These are phyloP conservation scores for Cryphonectria radicalis DNA, from an alignment of 2,329 filamentous ascomycete genomes.

Conservation along the genomic window DNA sequence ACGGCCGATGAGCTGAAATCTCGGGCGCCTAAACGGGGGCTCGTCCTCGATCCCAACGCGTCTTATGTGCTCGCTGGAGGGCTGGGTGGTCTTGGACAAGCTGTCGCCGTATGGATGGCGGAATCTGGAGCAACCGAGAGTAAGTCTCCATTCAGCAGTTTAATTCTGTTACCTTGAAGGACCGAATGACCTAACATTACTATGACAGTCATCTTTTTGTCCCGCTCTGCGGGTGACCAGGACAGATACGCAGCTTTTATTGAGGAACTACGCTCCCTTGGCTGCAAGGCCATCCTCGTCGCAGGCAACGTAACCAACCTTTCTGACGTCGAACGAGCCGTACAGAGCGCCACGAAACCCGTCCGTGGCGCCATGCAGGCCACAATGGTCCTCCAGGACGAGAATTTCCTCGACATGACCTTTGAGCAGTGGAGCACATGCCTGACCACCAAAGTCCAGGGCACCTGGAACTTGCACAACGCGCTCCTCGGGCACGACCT, in stretches of 20 bases:
- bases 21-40: not conserved
- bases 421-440: conserved; percentile 37
- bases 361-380: conserved; percentile 15
- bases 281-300: conserved; percentile 15
- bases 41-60: conserved; percentile 8
- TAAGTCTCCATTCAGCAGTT: not conserved
- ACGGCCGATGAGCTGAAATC: conserved; percentile 19
- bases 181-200: not conserved
- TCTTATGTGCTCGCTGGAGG: conserved; percentile 18
- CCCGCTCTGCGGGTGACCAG: conserved; percentile 7
- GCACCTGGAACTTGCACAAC: conserved; percentile 22
- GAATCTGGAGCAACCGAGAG: conserved; percentile 8
- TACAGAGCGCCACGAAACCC: not conserved
- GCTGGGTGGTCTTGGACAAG: conserved; percentile 14
- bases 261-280: conserved; percentile 4
- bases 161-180: not conserved
- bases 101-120: conserved; percentile 18
- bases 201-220: conserved; percentile 8
- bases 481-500: conserved; percentile 38
- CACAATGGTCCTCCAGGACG: conserved; percentile 19
- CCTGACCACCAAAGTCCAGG: conserved; percentile 28
- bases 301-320: conserved; percentile 6
- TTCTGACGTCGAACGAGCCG: conserved; percentile 1
- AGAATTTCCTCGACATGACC: conserved; percentile 32
- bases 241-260: conserved; percentile 1